These are phyloP conservation scores for Yamadazyma takamatsuzukensis DNA, from an alignment of 805 yeast genomes.

Conservation along the genomic window DNA sequence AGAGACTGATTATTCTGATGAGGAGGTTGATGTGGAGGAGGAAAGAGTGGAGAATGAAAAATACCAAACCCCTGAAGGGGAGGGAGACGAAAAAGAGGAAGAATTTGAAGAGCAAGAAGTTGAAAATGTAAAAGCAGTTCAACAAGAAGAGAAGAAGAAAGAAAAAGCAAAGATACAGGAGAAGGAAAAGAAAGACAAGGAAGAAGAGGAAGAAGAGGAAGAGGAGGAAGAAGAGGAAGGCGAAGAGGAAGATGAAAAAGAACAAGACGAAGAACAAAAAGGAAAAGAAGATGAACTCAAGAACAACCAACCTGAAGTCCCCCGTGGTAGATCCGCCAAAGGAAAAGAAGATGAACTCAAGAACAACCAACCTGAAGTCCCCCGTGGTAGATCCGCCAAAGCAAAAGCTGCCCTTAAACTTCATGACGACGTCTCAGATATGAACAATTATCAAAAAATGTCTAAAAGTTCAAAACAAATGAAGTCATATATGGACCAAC, in stretches of 20 bases:
- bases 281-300: slow-evolving; percentile 1
- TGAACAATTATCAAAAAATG: slow-evolving; percentile 57
- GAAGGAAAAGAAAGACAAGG: too few relatives aligned
- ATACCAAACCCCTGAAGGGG: slow-evolving; percentile 1
- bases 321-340: slow-evolving; percentile 24
- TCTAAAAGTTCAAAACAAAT: slow-evolving; percentile 41
- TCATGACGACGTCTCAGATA: slow-evolving; percentile 64
- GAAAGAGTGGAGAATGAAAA: slow-evolving; percentile 1
- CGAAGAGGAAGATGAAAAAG: background rate
- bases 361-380: background rate
- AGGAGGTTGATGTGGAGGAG: slow-evolving; percentile 5
- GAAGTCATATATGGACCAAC: slow-evolving; percentile 34
- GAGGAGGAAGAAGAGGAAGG: background rate
- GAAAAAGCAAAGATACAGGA: too few relatives aligned
- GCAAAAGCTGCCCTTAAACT: slow-evolving; percentile 61
- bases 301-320: background rate
- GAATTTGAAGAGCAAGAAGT: background rate
- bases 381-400: slow-evolving; percentile 53
- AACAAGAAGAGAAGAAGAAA: slow-evolving; percentile 1
- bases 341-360: background rate
- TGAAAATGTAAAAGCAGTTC: background rate
- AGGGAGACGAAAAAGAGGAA: slow-evolving; percentile 8
- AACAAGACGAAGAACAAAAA: background rate
- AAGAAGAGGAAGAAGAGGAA: background rate
- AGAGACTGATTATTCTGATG: slow-evolving; percentile 16